A percentile compares a stretch with the other conserved stretches of the same genome.
phyloP scores from a whole-genome alignment of 495 filamentous ascomycete genomes.

The Achaetomiella virescens region DNA sequence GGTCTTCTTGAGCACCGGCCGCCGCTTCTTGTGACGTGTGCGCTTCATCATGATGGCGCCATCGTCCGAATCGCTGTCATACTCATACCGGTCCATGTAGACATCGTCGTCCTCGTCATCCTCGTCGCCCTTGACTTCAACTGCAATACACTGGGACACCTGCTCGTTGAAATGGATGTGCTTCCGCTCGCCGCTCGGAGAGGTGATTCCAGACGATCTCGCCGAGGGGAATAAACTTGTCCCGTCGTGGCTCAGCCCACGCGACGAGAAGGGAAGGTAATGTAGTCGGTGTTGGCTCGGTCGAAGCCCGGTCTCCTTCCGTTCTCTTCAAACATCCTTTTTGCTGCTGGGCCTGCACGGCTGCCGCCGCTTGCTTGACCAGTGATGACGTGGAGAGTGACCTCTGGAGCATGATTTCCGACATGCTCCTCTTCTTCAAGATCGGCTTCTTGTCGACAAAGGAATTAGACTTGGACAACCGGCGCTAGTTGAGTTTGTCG shows the following conservation, averaged over 20 bases:
- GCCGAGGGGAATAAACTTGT: slow-evolving; percentile 53
- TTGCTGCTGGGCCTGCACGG: slow-evolving; percentile 86
- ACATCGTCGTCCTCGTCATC: slow-evolving; percentile 61
- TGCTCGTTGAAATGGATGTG: slow-evolving; percentile 97
- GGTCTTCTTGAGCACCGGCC: slow-evolving; percentile 39
- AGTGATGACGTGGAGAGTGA: slow-evolving; percentile 88
- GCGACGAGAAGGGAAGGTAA: slow-evolving; percentile 50
- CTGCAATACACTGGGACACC: slow-evolving; percentile 91
- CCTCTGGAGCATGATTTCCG: slow-evolving; percentile 87
- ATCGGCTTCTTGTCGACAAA: slow-evolving; percentile 86
- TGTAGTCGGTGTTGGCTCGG: slow-evolving; percentile 61
- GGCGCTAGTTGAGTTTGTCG: slow-evolving; percentile 46
- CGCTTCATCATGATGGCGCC: slow-evolving; percentile 82
- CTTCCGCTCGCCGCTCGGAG: slow-evolving; percentile 61
- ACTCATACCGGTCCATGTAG: slow-evolving; percentile 40
- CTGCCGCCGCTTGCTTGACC: slow-evolving; percentile 86
- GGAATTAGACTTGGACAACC: slow-evolving; percentile 71
- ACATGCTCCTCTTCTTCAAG: slow-evolving; percentile 92
- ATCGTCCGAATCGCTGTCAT: slow-evolving; percentile 65
- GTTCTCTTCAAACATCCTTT: slow-evolving; percentile 46
- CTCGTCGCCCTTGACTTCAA: slow-evolving; percentile 72
- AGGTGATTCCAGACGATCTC: slow-evolving; percentile 57
- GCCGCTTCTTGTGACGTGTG: slow-evolving; percentile 36
- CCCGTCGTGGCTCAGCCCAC: slow-evolving; percentile 49
- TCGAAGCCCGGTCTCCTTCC: slow-evolving; percentile 40